Percentiles rank a stretch among this genome's conserved stretches.
phyloP scores from a whole-genome alignment of 2,329 filamentous ascomycete genomes.

The Amauroascus verrucosus region DNA sequence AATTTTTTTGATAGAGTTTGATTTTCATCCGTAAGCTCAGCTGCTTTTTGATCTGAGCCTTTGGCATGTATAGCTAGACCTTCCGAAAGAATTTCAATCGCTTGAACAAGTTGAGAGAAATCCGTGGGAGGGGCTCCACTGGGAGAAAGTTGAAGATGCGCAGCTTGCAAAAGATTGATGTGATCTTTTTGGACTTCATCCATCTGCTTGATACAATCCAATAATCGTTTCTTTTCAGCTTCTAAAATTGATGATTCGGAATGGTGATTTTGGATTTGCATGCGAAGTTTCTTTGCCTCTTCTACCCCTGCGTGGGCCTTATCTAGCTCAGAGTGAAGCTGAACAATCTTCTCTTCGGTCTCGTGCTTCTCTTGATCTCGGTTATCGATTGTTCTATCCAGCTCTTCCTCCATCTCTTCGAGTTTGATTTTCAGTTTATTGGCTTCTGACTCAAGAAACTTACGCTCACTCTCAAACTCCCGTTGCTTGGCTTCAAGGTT shows the following conservation, averaged over 20 bases:
- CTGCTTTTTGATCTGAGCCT: slow-evolving; percentile 49
- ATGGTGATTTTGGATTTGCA: slow-evolving; percentile 43
- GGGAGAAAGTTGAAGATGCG: slow-evolving; percentile 50
- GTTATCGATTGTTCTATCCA: slow-evolving; percentile 73
- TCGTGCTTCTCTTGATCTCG: slow-evolving; percentile 69
- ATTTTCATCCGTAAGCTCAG: slow-evolving; percentile 53
- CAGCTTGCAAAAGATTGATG: slow-evolving; percentile 46
- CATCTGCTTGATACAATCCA: slow-evolving; percentile 42
- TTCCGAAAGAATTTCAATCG: slow-evolving; percentile 48
- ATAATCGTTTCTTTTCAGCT: slow-evolving; percentile 38
- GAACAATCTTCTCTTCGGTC: slow-evolving; percentile 57
- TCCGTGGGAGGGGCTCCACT: slow-evolving; percentile 47
- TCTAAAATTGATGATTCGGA: slow-evolving; percentile 19
- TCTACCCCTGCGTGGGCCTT: slow-evolving; percentile 46
- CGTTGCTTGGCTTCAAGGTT: slow-evolving; percentile 89
- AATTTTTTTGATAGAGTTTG: slow-evolving; percentile 49
- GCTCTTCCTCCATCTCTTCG: slow-evolving; percentile 85
- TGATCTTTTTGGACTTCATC: slow-evolving; percentile 47
- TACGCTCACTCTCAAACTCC: slow-evolving; percentile 78
- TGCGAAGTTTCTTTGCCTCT: slow-evolving; percentile 49
- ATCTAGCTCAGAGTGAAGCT: slow-evolving; percentile 62
- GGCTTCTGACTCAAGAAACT: slow-evolving; percentile 70
- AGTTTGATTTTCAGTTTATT: slow-evolving; percentile 63
- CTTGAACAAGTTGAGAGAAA: slow-evolving; percentile 48
- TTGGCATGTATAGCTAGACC: slow-evolving; percentile 52